A percentile compares a stretch with the other conserved stretches of the same genome.
phyloP scores from a whole-genome alignment of 345 rosid species.

The Diplotaxis tenuifolia region DNA sequence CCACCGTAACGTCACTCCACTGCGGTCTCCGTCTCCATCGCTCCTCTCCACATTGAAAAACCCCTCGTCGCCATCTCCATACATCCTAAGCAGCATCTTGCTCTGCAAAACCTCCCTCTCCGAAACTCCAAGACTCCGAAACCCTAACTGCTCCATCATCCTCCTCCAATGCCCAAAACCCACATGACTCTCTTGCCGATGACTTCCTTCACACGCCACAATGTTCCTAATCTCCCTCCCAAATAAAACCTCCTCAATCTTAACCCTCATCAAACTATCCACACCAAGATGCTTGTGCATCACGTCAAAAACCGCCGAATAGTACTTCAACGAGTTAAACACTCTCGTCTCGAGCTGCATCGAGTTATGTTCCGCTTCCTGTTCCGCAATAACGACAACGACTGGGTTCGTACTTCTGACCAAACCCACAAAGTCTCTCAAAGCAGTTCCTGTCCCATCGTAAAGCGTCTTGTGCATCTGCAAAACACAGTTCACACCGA shows the following conservation, averaged over 20 bases:
- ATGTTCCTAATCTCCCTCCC: slow-evolving; percentile 79
- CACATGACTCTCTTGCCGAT: slow-evolving; percentile 79
- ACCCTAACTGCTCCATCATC: slow-evolving; percentile 81
- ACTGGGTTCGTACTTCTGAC: slow-evolving; percentile 79
- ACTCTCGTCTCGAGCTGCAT: slow-evolving; percentile 58
- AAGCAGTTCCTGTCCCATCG: slow-evolving; percentile 58
- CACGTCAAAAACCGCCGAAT: slow-evolving; percentile 78
- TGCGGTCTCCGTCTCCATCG: slow-evolving; percentile 32
- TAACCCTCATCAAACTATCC: slow-evolving; percentile 65
- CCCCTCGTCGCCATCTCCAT: slow-evolving; percentile 37
- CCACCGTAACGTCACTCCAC: slow-evolving; percentile 71
- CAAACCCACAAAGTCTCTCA: slow-evolving; percentile 78
- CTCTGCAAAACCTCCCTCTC: slow-evolving; percentile 85
- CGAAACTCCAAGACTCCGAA: slow-evolving; percentile 50
- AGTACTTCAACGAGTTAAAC: slow-evolving; percentile 67
- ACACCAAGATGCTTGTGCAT: slow-evolving; percentile 54
- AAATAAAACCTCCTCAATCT: slow-evolving; percentile 82
- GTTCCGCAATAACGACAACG: slow-evolving; percentile 69
- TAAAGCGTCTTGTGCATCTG: slow-evolving; percentile 90
- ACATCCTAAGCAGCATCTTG: slow-evolving; percentile 88
- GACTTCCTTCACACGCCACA: slow-evolving; percentile 89
- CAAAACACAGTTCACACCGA: slow-evolving; percentile 75
- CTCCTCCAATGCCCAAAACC: slow-evolving; percentile 62
- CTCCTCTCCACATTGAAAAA: slow-evolving; percentile 49
- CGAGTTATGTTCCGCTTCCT: slow-evolving; percentile 69